Evolutionary conservation across 208 protist species (phyloP).

Genomic region (Trichomonas tenax): DNA sequence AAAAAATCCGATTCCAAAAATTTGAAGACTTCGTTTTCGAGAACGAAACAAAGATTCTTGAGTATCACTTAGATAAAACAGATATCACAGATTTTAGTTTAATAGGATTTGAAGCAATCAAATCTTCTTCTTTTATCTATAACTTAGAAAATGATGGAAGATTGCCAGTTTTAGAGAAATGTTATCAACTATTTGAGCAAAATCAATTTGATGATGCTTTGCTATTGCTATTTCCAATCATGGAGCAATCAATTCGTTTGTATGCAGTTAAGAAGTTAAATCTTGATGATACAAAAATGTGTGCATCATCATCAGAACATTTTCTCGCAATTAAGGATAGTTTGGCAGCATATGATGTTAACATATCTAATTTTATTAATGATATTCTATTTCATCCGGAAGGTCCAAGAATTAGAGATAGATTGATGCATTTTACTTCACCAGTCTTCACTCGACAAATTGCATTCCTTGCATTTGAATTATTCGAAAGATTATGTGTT

Average conservation of each 20-base stretch:
- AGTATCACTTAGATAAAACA: neutral
- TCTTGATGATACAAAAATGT: neutral
- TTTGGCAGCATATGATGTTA: neutral
- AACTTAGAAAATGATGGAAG: neutral
- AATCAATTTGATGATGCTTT: neutral
- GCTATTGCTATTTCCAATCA: neutral
- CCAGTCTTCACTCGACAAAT: neutral
- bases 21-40: neutral
- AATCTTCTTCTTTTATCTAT: neutral
- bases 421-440: neutral
- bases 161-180: neutral
- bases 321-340: neutral
- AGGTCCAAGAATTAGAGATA: neutral
- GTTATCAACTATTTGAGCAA: neutral
- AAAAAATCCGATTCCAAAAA: neutral
- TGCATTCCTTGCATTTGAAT: neutral
- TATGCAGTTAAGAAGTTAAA: neutral
- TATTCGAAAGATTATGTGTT: neutral
- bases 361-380: neutral
- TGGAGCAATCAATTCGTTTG: neutral
- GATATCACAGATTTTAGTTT: neutral
- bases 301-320: neutral
- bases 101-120: neutral
- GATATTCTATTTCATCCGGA: neutral
- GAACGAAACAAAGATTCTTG: neutral